Percentiles rank a stretch among this genome's conserved stretches.
Conservation (phyloP, 1,284 basidiomycete species). For the Marasmius tenuissimus region DNA sequence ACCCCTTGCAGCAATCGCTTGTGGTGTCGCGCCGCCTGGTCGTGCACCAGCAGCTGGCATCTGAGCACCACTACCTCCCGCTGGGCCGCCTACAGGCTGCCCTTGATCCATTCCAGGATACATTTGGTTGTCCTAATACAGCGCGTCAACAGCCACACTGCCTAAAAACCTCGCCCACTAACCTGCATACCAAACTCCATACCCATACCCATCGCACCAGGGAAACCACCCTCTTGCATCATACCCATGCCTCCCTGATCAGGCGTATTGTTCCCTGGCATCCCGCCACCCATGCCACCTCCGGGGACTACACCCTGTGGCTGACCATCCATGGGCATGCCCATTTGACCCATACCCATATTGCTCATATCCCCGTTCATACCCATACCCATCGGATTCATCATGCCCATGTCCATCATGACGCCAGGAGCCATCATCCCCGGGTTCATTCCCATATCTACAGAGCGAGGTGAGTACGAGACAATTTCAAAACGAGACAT, state of each 20-base stretch:
- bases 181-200: conserved; percentile 45
- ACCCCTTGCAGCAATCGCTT: conserved; percentile 36
- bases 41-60: conserved; percentile 19
- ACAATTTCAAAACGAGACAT: background rate
- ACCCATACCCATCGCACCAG: conserved; percentile 49
- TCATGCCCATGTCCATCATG: conserved; percentile 53
- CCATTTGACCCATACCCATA: conserved; percentile 26
- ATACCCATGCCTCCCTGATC: conserved; percentile 43
- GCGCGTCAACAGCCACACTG: background rate
- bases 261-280: conserved; percentile 26
- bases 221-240: conserved; percentile 38
- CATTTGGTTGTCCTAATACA: conserved; percentile 42
- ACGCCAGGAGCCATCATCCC: conserved; percentile 64
- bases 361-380: conserved; percentile 42
- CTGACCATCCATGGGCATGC: conserved; percentile 36
- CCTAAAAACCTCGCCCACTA: background rate
- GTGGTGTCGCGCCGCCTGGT: conserved; percentile 38
- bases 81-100: background rate
- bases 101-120: conserved; percentile 28
- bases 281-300: conserved; percentile 14
- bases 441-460: conserved; percentile 32
- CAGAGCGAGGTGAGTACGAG: background rate
- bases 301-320: conserved; percentile 31
- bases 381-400: conserved; percentile 48
- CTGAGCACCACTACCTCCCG: conserved; percentile 33